Evolutionary conservation across 2,329 filamentous ascomycete species (phyloP), one percentile per base, ranked within the genome.

Genomic region (Colletotrichum orchidophilum): DNA sequence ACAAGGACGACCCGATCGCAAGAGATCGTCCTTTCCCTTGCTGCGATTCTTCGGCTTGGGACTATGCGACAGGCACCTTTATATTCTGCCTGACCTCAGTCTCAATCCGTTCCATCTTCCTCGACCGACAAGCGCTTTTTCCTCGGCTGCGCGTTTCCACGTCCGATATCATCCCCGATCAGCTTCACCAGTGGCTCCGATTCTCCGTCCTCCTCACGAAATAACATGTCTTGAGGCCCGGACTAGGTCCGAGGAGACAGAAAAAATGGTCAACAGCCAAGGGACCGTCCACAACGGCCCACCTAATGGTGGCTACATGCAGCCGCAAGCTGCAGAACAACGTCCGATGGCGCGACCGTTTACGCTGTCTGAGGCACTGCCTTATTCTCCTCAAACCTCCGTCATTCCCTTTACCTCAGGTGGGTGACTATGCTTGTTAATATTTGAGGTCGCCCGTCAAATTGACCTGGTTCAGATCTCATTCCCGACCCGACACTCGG

Each of bases 351-450:
- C 68, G 15, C 55, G 85, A 65, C 86, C 90, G 1, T 90, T 91
- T 77, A 88, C 88, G 3, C 87, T 96, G 13, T 88, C 92, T 67
- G 93, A 96, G 78, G 93, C 93, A 33, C 85, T 96, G 55, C 92
- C 93, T n/a, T 95, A 91, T 81, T 94, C 93, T 62, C 94, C 94
- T 27, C 92, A 96, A 78, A 93, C 92, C 59, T 94, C 93, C 3
- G 92, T 95, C 59, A 87, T 94, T 63, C 93, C 94, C 3, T 94
- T 96, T 80, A 90, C 93, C 79, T 88, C 93, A 75, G 91, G 94
- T 95, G 81, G 74, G 85, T 77, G 63, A 9, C 54, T 27, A 54
- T 58, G 58, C 27, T 46, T 42, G 21, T 35, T 2, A n/a, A 4
- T 4, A 21, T 24, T 9, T 15, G 7, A 18, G 24, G 31, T 13